Evolutionary conservation across 1,139 yeast species (phyloP).

Genomic region (Ogataea hybrid): DNA sequence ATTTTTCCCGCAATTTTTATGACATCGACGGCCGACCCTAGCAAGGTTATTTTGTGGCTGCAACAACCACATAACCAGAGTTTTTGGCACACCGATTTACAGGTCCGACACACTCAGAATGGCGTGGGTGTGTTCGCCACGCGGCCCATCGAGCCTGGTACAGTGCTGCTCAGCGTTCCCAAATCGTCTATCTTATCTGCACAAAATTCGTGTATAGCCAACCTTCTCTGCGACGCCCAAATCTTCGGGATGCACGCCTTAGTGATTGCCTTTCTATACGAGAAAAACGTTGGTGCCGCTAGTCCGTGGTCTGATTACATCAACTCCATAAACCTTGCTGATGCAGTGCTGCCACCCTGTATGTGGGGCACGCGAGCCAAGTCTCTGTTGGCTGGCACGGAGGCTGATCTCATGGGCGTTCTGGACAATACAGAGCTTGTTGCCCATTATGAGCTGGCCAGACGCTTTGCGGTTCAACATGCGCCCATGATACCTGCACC

Average conservation of each 20-base stretch:
- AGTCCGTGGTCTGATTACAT: constrained; percentile 82
- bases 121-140: constrained; percentile 74
- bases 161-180: constrained; percentile 41
- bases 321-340: constrained; percentile 45
- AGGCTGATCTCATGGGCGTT: constrained; percentile 62
- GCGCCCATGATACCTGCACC: constrained; percentile 40
- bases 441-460: constrained; percentile 50
- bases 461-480: constrained; percentile 44
- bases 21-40: constrained; percentile 32
- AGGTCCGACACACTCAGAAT: constrained; percentile 44
- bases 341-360: constrained; percentile 51
- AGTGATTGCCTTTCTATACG: constrained; percentile 71
- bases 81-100: constrained; percentile 44
- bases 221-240: constrained; percentile 58
- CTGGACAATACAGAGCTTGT: constrained; percentile 57
- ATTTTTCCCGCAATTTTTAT: constrained; percentile 11
- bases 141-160: constrained; percentile 33
- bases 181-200: constrained; percentile 55
- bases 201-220: constrained; percentile 63
- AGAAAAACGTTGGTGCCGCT: constrained; percentile 44
- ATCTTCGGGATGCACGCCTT: constrained; percentile 67
- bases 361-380: constrained; percentile 60
- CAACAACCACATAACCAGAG: constrained; percentile 39
- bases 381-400: constrained; percentile 57
- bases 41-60: constrained; percentile 45